phyloP scores from a whole-genome alignment of 768 basidiomycete genomes.

The Pisolithus orientalis region DNA sequence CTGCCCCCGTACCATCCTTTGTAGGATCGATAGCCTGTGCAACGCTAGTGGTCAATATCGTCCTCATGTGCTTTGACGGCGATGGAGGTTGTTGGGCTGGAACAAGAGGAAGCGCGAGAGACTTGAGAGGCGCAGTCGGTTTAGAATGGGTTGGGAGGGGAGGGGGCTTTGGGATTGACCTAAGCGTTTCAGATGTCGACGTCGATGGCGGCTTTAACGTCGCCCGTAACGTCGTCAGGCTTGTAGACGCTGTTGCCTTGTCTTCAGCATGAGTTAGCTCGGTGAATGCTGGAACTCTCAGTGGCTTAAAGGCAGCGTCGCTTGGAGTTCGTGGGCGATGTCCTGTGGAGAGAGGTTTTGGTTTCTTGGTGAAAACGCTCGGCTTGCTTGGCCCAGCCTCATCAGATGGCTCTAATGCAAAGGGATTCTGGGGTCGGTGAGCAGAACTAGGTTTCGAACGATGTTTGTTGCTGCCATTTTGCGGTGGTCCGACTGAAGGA shows the following conservation, averaged over 20 bases:
- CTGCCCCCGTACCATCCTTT: conserved; percentile 43
- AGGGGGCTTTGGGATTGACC: conserved; percentile 24
- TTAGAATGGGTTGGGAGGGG: conserved; percentile 14
- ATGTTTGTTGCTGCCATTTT: conserved; percentile 3
- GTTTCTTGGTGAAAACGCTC: conserved; percentile 1
- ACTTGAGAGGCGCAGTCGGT: conserved; percentile 13
- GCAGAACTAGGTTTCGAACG: conserved; percentile 5
- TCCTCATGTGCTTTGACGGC: conserved; percentile 34
- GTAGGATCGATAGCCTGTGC: conserved; percentile 47
- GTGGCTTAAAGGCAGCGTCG: conserved; percentile 9
- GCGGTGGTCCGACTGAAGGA: background rate
- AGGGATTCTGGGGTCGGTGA: conserved; percentile 15
- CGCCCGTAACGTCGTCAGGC: conserved; percentile 3
- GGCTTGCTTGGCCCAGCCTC: conserved; percentile 8
- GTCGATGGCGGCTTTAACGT: conserved; percentile 5
- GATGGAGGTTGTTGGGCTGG: conserved; percentile 6
- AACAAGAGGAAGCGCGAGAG: conserved; percentile 24
- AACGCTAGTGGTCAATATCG: conserved; percentile 47
- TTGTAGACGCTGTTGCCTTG: conserved; percentile 2
- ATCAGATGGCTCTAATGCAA: conserved; percentile 8
- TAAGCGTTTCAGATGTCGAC: conserved; percentile 11
- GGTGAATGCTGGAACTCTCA: conserved; percentile 12
- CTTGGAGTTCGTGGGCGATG: conserved; percentile 1
- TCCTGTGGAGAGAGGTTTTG: conserved; percentile 5
- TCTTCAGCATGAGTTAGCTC: background rate